Conservation (phyloP, 192 early-diverging fungal genomes). For the Linnemannia exigua region DNA sequence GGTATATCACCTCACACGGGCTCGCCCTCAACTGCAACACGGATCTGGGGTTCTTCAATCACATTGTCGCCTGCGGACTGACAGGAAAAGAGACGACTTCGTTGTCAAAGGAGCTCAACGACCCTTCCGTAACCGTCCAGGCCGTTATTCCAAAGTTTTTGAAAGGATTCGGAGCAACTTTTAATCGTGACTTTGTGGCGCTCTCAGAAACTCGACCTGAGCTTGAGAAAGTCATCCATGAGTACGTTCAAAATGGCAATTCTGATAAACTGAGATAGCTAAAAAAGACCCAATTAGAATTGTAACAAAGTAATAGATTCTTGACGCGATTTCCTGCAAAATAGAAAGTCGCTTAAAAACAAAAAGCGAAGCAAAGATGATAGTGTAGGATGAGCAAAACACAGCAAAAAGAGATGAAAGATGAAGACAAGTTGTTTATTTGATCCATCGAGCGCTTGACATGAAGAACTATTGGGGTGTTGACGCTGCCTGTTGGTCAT, state of each 20-base stretch:
- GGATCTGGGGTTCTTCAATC: slow-evolving; percentile 88
- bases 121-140: slow-evolving; percentile 41
- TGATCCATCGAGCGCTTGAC: neutral
- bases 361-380: too few species aligned
- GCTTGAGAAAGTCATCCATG: slow-evolving; percentile 36
- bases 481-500: neutral
- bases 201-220: slow-evolving; percentile 49
- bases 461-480: neutral
- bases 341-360: too few species aligned
- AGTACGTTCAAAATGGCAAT: slow-evolving; percentile 22
- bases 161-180: slow-evolving; percentile 62
- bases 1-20: slow-evolving; percentile 93
- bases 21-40: slow-evolving; percentile 95
- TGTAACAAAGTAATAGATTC: too few species aligned
- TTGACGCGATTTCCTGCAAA: too few species aligned
- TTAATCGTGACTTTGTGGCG: slow-evolving; percentile 58
- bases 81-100: slow-evolving; percentile 84
- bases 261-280: neutral
- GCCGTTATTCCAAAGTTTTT: slow-evolving; percentile 69
- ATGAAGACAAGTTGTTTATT: neutral
- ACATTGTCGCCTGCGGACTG: slow-evolving; percentile 94
- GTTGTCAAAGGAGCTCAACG: slow-evolving; percentile 65
- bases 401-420: neutral
- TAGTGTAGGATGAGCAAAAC: too few species aligned
- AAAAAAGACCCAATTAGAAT: too few species aligned